These are phyloP conservation scores for Geotrichum histeridarum DNA, from an alignment of 1,139 yeast species.

Conservation along the genomic window DNA sequence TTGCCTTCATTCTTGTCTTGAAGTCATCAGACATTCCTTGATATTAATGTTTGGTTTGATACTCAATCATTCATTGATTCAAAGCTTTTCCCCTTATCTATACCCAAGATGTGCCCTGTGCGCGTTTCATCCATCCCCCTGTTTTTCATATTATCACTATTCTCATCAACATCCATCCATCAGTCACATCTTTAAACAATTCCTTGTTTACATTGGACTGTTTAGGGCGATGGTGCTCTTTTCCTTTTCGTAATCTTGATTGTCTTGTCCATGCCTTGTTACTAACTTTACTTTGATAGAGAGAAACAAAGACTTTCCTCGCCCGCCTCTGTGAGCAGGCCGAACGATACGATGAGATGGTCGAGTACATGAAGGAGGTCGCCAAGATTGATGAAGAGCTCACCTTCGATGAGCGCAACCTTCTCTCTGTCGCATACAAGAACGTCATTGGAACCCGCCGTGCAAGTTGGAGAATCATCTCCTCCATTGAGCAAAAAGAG, in stretches of 20 bases:
- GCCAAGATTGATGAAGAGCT: slow-evolving; percentile 94
- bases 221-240: too few species aligned
- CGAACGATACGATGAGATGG: slow-evolving; percentile 99
- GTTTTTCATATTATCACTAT: too few species aligned
- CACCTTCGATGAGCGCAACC: slow-evolving; percentile 96
- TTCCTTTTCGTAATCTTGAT: background rate
- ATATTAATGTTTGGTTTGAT: background rate
- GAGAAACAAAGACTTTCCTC: slow-evolving; percentile 95
- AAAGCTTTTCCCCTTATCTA: too few species aligned
- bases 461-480: slow-evolving; percentile 99
- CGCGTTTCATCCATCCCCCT: too few species aligned
- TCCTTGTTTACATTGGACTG: too few species aligned
- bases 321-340: slow-evolving; percentile 99
- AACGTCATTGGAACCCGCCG: slow-evolving; percentile 98
- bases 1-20: background rate
- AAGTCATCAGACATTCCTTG: background rate
- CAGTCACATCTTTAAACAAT: too few species aligned
- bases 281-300: slow-evolving; percentile 41
- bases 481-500: slow-evolving; percentile 97
- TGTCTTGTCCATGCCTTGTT: background rate
- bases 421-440: slow-evolving; percentile 94
- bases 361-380: slow-evolving; percentile 95
- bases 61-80: background rate
- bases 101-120: too few species aligned
- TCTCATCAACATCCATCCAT: too few species aligned